A percentile compares a stretch with the other conserved stretches of the same genome.
These are phyloP conservation scores for Myxozyma monticola DNA, from an alignment of 805 yeast species.

Conservation along the genomic window DNA sequence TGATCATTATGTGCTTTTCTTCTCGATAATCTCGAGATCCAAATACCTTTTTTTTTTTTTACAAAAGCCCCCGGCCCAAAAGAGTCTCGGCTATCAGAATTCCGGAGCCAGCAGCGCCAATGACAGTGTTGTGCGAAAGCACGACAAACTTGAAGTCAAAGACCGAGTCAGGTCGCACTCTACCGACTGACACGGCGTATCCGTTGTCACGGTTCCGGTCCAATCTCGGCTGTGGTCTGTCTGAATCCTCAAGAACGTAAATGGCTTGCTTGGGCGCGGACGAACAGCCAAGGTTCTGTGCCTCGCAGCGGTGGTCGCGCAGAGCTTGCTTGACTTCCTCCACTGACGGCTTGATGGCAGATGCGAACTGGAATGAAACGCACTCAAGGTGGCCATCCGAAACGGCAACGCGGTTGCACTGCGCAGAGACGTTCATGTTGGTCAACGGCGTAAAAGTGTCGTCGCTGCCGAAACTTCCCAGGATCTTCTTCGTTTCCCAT, in stretches of 20 bases:
- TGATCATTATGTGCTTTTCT: neutral
- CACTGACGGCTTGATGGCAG: conserved; percentile 79
- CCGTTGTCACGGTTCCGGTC: conserved; percentile 96
- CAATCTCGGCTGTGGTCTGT: conserved; percentile 96
- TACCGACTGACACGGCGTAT: conserved; percentile 90
- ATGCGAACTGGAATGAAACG: conserved; percentile 78
- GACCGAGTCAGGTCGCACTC: conserved; percentile 90
- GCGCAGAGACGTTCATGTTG: conserved; percentile 85
- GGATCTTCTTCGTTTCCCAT: conserved; percentile 95
- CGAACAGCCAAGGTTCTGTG: conserved; percentile 72
- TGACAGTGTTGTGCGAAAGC: conserved; percentile 93
- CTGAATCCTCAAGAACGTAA: conserved; percentile 84
- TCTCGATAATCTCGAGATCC: neutral
- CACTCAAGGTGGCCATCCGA: conserved; percentile 98
- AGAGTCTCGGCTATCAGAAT: conserved; percentile 90
- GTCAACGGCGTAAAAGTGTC: conserved; percentile 60
- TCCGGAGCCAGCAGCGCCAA: conserved; percentile 99
- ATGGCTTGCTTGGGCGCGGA: conserved; percentile 94
- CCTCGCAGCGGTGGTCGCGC: conserved; percentile 78
- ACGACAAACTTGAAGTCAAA: conserved; percentile 95
- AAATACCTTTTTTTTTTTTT: conserved; percentile 28
- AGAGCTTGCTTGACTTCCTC: conserved; percentile 74
- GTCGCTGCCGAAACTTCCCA: conserved; percentile 61
- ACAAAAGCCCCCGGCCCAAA: conserved; percentile 71
- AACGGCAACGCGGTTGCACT: conserved; percentile 95